A percentile compares a stretch with the other conserved stretches of the same genome.
These are phyloP conservation scores for Mortierella polycephala DNA, from an alignment of 371 early-diverging fungal genomes.

Conservation along the genomic window DNA sequence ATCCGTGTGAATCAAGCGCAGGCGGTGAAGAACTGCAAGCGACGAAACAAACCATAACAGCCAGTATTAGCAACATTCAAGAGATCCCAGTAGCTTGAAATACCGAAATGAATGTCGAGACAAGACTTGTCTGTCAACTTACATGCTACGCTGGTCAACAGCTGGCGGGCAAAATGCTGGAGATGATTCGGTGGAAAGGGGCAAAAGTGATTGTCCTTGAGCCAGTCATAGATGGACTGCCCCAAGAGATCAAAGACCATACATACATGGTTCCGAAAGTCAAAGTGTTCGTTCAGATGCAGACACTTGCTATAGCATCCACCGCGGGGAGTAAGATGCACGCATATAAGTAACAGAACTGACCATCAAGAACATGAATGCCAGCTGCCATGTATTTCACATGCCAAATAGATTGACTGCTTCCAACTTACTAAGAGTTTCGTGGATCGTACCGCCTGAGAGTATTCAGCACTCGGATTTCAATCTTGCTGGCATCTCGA, in stretches of 20 bases:
- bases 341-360: not conserved
- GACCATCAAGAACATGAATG: not conserved
- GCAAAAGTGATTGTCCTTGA: conserved; percentile 88
- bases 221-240: conserved; percentile 91
- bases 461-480: conserved; percentile 86
- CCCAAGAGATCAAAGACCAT: conserved; percentile 96
- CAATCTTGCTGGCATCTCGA: conserved; percentile 91
- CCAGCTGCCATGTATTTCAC: not conserved
- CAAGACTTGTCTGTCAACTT: conserved; percentile 60
- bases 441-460: conserved; percentile 82
- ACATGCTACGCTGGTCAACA: conserved; percentile 82
- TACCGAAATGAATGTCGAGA: not conserved
- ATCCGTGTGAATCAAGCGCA: conserved; percentile 91
- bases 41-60: not conserved
- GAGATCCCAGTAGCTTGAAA: not conserved
- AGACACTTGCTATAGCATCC: conserved; percentile 60
- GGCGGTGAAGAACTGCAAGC: conserved; percentile 77
- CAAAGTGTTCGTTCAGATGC: conserved; percentile 78
- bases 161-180: conserved; percentile 82
- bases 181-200: conserved; percentile 90
- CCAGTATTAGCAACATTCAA: not conserved
- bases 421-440: conserved; percentile 67
- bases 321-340: not conserved
- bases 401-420: not conserved
- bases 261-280: conserved; percentile 92